phyloP scores from a whole-genome alignment of 306 rosid genomes.

The Begonia loranthoides region DNA sequence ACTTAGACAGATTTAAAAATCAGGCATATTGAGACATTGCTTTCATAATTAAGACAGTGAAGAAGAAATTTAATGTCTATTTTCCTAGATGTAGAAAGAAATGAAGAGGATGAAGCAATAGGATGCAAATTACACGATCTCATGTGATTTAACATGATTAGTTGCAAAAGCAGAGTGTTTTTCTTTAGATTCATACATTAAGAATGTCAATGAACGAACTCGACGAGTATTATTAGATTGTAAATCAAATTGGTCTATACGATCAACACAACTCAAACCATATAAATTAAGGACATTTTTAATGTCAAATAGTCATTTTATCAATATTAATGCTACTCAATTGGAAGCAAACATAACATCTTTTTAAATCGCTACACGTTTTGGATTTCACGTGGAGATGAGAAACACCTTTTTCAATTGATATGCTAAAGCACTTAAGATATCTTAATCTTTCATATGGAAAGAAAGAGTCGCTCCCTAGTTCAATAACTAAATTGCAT shows the following conservation, averaged over 20 bases:
- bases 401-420: background rate
- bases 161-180: constrained; percentile 5
- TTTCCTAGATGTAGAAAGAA: constrained; percentile 6
- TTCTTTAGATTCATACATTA: background rate
- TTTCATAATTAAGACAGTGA: too few species aligned
- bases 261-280: background rate
- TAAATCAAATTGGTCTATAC: background rate
- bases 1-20: too few species aligned
- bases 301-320: background rate
- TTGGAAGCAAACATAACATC: background rate
- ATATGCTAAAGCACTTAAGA: constrained; percentile 8
- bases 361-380: constrained; percentile 8
- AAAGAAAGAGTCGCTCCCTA: background rate
- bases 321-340: background rate
- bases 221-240: constrained; percentile 3
- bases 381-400: too few species aligned
- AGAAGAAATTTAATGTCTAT: too few species aligned
- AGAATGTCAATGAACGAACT: background rate
- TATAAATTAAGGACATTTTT: constrained; percentile 13
- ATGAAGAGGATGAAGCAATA: background rate
- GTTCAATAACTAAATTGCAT: constrained; percentile 1
- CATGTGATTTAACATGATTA: constrained; percentile 19
- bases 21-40: too few species aligned
- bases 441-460: background rate
- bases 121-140: constrained; percentile 14